Conservation (phyloP, 2,329 filamentous ascomycete species). For the Aspergillus intermedius region DNA sequence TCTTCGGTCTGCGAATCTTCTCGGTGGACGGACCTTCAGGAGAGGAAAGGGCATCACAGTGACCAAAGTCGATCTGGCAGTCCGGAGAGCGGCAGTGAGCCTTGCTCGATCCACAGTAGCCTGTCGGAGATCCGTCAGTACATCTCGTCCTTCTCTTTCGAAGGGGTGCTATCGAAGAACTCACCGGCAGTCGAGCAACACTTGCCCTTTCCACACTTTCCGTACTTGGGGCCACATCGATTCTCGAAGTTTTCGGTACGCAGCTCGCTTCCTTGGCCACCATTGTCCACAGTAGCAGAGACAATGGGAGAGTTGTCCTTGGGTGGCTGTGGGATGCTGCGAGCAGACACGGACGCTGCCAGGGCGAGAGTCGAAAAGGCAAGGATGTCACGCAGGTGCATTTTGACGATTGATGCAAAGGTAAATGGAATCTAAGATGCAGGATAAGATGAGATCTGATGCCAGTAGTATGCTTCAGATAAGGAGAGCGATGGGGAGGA, state of each 20-base stretch:
- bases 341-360: slow-evolving; percentile 8
- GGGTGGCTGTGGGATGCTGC: slow-evolving; percentile 1
- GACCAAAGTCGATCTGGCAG: slow-evolving; percentile 34
- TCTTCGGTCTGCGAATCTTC: slow-evolving; percentile 27
- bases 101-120: slow-evolving; percentile 32
- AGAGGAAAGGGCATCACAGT: slow-evolving; percentile 30
- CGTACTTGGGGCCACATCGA: slow-evolving; percentile 30
- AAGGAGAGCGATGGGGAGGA: slow-evolving; percentile 5
- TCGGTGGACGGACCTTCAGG: slow-evolving; percentile 31
- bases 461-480: slow-evolving; percentile 3
- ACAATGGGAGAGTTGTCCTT: neutral
- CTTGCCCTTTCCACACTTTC: slow-evolving; percentile 27
- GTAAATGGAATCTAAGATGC: slow-evolving; percentile 14
- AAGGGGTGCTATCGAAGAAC: neutral
- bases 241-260: slow-evolving; percentile 14
- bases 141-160: slow-evolving; percentile 1
- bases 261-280: slow-evolving; percentile 2
- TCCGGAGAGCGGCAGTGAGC: slow-evolving; percentile 36
- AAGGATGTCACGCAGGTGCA: slow-evolving; percentile 16
- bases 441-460: slow-evolving; percentile 14
- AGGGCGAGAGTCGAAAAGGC: slow-evolving; percentile 8
- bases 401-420: slow-evolving; percentile 10
- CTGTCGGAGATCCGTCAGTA: slow-evolving; percentile 13
- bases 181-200: slow-evolving; percentile 37
- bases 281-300: neutral